Evolutionary conservation across 306 rosid species (phyloP).

Genomic region (Medicago ruthenica): DNA sequence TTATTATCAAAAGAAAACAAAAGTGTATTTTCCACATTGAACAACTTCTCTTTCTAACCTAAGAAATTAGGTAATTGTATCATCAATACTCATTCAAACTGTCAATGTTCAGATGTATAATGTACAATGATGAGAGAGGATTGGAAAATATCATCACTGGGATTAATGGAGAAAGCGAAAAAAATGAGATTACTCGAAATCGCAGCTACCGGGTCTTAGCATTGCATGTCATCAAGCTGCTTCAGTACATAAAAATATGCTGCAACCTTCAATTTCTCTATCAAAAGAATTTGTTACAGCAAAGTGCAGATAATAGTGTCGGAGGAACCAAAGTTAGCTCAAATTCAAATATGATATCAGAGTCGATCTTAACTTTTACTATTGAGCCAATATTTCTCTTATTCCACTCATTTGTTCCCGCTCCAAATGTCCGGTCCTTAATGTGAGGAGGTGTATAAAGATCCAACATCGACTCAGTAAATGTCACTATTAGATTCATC

Average conservation of each 20-base stretch:
- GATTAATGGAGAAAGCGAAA: not conserved
- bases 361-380: not conserved
- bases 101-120: not conserved
- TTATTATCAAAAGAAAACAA: not conserved
- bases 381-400: not conserved
- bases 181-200: not conserved
- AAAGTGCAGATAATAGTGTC: conserved; percentile 12
- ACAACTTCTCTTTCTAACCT: conserved; percentile 8
- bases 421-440: not conserved
- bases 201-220: conserved; percentile 11
- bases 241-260: conserved; percentile 14
- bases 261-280: not conserved
- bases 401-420: not conserved
- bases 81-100: conserved; percentile 7
- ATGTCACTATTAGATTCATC: conserved; percentile 39
- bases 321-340: not conserved
- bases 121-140: not conserved
- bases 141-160: not conserved
- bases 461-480: not conserved
- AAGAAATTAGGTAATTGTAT: not conserved
- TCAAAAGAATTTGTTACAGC: not conserved
- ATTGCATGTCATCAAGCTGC: not conserved
- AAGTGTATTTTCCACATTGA: not conserved
- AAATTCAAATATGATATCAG: not conserved
- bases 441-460: not conserved